Evolutionary conservation across 73 alveolate species (phyloP).

Genomic region (Tetrahymena elliotti): DNA sequence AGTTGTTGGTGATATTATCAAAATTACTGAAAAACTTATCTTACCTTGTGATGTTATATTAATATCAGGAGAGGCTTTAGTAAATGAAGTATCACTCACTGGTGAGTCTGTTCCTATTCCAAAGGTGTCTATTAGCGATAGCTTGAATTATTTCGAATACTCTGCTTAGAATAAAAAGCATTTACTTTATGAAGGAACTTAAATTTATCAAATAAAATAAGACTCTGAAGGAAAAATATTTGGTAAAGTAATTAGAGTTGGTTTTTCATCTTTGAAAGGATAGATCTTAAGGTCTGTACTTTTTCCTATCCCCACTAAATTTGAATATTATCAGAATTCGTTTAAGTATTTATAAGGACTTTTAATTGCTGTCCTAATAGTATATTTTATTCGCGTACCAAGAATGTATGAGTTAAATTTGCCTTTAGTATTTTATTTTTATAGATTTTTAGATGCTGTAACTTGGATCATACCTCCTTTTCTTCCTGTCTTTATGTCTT

Average conservation of each 20-base stretch:
- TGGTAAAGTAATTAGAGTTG: conserved; percentile 53
- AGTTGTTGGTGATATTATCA: conserved; percentile 26
- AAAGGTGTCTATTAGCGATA: neutral
- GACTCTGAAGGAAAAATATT: neutral
- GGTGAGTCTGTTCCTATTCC: conserved; percentile 82
- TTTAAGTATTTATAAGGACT: neutral
- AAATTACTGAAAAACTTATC: conserved; percentile 3
- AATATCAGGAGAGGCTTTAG: conserved; percentile 59
- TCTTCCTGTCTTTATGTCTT: conserved; percentile 1
- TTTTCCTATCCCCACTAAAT: conserved; percentile 34
- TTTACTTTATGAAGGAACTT: conserved; percentile 22
- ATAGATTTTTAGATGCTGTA: conserved; percentile 4
- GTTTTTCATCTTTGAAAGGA: conserved; percentile 60
- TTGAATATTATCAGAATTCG: neutral
- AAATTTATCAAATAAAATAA: neutral
- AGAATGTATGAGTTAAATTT: neutral
- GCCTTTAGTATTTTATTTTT: neutral
- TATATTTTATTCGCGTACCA: neutral
- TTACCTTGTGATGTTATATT: conserved; percentile 74
- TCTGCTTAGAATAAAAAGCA: neutral
- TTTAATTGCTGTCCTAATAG: neutral
- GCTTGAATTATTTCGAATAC: neutral
- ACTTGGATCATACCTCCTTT: conserved; percentile 33
- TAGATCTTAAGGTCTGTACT: conserved; percentile 52
- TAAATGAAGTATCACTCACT: conserved; percentile 79